Evolutionary conservation across 805 yeast genomes (phyloP), one percentile per base, ranked within the genome.

Genomic region (Myxozyma nipponensis): DNA sequence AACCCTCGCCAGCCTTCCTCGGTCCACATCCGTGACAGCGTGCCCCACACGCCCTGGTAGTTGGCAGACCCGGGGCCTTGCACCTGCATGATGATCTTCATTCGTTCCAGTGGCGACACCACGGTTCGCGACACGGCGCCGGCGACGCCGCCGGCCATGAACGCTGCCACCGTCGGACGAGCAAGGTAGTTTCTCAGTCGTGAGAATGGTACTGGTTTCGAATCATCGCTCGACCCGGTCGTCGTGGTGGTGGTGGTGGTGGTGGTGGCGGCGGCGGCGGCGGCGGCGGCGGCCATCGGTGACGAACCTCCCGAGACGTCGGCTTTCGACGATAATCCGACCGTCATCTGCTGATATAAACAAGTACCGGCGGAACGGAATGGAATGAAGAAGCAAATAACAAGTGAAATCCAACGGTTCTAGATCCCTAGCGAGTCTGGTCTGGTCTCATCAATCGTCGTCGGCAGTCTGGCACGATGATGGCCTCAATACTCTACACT

Each of bases 101-200:
- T 95, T 59, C 98, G 74, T 67, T 91, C 98, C 68, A 91, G 82
- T 1, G 98, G 98, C 10, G 96, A 86, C 4, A 90, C 96, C 1
- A 85, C 87, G 0, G 98, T 91, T 47, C 98, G 74, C 1, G 95
- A 86, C 28, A 90, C 82, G 23, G 96, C 98, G 50, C 98, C 98
- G 0, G 98, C 98, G 0, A 86, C 76, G 46, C 97, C 96, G 49
- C 98, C 98, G 4, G 96, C 98, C 24, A 90, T 73, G 63, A 91
- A 88, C 1, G 97, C 87, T 1, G 88, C 74, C 28, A 77, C 77
- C 10, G 69, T 62, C n/a, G 75, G 74, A 24, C 58, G 55, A 18
- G 62, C 56, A 10, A 60, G 34, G 44, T 50, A 53, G 19, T n/a
- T n/a, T n/a, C n/a, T n/a, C n/a, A n/a, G n/a, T n/a, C 50, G 41